Evolutionary conservation across 78 protist species (phyloP).

Genomic region (Blattamonas nauphoetae): DNA sequence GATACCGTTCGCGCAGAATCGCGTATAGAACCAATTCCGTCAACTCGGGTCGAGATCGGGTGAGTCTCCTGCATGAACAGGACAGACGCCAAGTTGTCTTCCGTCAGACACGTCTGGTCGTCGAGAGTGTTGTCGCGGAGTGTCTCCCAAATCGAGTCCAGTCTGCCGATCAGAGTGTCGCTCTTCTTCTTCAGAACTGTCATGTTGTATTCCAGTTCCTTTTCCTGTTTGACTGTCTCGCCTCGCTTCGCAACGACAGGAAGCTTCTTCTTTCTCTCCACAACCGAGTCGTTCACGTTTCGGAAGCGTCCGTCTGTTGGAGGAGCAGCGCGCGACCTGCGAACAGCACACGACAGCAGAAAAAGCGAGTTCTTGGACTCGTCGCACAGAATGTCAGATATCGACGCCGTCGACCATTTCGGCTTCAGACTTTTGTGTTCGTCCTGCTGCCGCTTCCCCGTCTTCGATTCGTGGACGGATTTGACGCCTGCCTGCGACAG

Average conservation of each 20-base stretch:
- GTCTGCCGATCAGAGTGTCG: background rate
- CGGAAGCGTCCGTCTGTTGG: background rate
- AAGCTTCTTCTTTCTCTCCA: background rate
- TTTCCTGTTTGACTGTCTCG: background rate
- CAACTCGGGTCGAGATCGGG: too few relatives aligned
- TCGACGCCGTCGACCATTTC: too few relatives aligned
- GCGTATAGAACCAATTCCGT: too few relatives aligned
- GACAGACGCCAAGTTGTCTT: background rate
- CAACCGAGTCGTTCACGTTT: background rate
- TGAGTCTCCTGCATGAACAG: background rate
- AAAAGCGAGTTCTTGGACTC: background rate
- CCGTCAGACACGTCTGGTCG: background rate
- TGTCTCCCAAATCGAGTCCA: background rate
- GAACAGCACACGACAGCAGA: background rate
- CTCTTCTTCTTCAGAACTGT: background rate
- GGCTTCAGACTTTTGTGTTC: too few relatives aligned
- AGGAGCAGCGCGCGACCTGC: background rate
- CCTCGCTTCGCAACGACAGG: background rate
- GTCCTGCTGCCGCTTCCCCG: too few relatives aligned
- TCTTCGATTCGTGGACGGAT: background rate
- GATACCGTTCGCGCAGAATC: too few relatives aligned
- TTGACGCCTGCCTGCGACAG: background rate
- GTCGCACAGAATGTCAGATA: background rate
- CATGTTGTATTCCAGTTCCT: background rate
- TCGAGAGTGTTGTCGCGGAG: background rate